Base-by-base conservation (phyloP, 352 stramenopile genomes). In the Pythium aristosporum region DNA sequence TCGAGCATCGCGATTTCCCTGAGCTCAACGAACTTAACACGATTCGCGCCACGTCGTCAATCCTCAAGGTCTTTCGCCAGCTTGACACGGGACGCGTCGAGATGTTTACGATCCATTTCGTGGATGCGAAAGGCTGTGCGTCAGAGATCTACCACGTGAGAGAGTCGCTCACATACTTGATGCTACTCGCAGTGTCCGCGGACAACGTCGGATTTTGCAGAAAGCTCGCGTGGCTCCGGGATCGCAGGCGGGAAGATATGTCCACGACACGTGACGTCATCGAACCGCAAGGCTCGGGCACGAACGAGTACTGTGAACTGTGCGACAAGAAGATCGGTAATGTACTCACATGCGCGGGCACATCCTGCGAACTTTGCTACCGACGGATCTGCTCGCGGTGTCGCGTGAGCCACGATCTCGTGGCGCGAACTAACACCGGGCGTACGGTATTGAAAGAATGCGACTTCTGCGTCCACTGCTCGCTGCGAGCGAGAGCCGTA, bases 21-120 rank as follows among this genome's bases (percentile, higher is more conserved):
- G 68, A 80, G 56, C 50, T 82, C n/a, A 65, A 8, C 18, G 62
- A 71, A 5, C 52, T 68, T 0, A 62, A 55, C 25, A 53, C 82
- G 5, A 59, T 74, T 5, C 71, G 68, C n/a, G 39, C 71, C 11
- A 34, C 20, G 46, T 11, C 78, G 20, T 77, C 65, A 28, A 71
- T 76, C 16, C 52, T 66, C 6, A 69, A 60, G 3, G 43, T 87
- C 18, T 87, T 79, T 51, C 71, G 77, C 1, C 75, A 88, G 63
- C 42, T 80, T 4, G 71, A 68, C 15, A 58, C 60, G 51, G 58
- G 73, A n/a, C 39, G 63, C 15, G 59, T 88, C 5, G 79, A 86
- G 39, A 50, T 77, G 11, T 86, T 83, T 44, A 66, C 68, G 13
- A 72, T 83, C 44, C 50, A 69, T 5, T 66, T 83, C 20, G 34